Conservation (phyloP, 176 grass and related monocot genomes). For the Eleusine indica region DNA sequence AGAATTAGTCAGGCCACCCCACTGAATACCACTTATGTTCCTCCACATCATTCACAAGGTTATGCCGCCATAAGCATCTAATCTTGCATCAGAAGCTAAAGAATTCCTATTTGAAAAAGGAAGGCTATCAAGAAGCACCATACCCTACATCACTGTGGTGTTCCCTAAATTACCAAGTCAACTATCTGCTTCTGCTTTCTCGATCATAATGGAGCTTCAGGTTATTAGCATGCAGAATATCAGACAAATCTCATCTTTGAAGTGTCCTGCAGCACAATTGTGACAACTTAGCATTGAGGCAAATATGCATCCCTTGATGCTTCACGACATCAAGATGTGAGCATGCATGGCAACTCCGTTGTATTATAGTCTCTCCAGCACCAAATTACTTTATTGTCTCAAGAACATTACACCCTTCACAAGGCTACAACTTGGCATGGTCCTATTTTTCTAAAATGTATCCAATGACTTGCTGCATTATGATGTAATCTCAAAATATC, state of each 20-base stretch:
- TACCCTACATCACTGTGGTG: background rate
- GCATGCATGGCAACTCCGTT: slow-evolving; percentile 8
- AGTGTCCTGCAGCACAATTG: background rate
- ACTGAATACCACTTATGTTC: slow-evolving; percentile 23
- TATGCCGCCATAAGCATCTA: slow-evolving; percentile 8
- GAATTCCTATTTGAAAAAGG: slow-evolving; percentile 31
- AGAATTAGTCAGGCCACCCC: slow-evolving; percentile 27
- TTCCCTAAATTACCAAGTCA: slow-evolving; percentile 4
- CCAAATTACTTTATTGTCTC: background rate
- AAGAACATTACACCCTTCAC: slow-evolving; percentile 18
- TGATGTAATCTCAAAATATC: slow-evolving; percentile 7
- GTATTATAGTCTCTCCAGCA: background rate
- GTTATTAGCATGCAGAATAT: background rate
- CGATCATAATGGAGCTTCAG: slow-evolving; percentile 8
- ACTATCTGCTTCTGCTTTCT: slow-evolving; percentile 29
- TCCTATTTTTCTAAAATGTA: slow-evolving; percentile 29
- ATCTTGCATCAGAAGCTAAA: slow-evolving; percentile 32
- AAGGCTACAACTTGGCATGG: slow-evolving; percentile 29
- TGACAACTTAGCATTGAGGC: slow-evolving; percentile 18
- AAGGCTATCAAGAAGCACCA: background rate
- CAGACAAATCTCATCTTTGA: background rate
- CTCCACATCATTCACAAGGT: slow-evolving; percentile 36
- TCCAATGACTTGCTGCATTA: background rate
- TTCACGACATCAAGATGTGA: slow-evolving; percentile 32
- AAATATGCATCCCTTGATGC: slow-evolving; percentile 27